phyloP scores from a whole-genome alignment of 257 asterid genomes.

The Fraxinus anomala region DNA sequence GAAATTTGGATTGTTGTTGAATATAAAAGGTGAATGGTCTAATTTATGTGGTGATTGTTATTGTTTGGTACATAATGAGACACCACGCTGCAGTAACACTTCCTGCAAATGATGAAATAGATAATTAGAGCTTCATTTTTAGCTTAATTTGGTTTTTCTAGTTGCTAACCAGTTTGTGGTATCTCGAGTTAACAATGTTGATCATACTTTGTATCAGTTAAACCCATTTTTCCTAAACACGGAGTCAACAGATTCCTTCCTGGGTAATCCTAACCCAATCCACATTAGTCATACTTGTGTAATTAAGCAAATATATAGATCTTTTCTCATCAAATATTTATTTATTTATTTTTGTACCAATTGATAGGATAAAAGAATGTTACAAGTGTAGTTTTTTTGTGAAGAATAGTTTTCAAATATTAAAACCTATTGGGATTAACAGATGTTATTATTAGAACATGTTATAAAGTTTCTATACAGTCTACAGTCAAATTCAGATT shows the following conservation, averaged over 20 bases:
- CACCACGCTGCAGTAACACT: background rate
- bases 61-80: background rate
- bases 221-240: background rate
- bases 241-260: background rate
- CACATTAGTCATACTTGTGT: background rate
- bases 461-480: background rate
- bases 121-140: background rate
- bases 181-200: background rate
- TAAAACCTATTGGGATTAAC: background rate
- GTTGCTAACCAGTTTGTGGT: background rate
- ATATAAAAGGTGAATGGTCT: background rate
- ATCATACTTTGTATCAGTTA: background rate
- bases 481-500: background rate
- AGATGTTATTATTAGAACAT: background rate
- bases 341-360: background rate
- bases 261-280: background rate
- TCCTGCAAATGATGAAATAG: background rate
- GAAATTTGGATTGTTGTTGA: background rate
- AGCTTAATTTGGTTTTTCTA: background rate
- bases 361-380: no score
- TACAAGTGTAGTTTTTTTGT: background rate
- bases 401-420: background rate
- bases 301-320: background rate
- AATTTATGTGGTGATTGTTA: background rate
- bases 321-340: background rate